Conservation (phyloP, 2,329 filamentous ascomycete species). For the Fusarium sp. region DNA sequence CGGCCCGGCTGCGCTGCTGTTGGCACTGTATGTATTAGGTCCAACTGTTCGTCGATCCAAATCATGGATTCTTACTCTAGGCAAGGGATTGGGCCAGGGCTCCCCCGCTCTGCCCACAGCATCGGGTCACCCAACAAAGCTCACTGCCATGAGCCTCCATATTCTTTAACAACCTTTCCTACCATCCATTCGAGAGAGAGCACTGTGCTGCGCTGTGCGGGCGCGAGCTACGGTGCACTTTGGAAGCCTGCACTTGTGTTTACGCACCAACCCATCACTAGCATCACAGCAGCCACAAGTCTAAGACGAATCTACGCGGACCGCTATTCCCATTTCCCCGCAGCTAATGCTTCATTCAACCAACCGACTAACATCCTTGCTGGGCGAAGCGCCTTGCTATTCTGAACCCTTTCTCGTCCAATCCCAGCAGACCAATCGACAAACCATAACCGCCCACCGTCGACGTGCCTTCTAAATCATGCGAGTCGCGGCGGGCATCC, state of each 20-base stretch:
- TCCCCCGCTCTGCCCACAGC: conserved; percentile 23
- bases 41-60: conserved; percentile 30
- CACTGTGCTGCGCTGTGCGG: background rate
- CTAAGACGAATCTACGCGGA: background rate
- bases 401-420: background rate
- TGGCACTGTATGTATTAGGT: conserved; percentile 21
- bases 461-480: background rate
- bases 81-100: conserved; percentile 21
- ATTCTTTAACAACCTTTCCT: background rate
- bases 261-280: background rate
- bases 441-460: background rate
- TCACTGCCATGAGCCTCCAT: conserved; percentile 5
- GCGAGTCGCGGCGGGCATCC: background rate
- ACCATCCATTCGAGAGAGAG: background rate
- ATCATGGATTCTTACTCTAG: conserved; percentile 15
- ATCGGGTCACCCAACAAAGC: conserved; percentile 24
- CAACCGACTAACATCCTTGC: conserved; percentile 3
- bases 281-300: background rate
- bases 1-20: conserved; percentile 4
- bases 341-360: background rate
- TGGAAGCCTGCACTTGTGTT: background rate
- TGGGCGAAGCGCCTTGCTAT: conserved; percentile 1
- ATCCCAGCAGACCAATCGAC: background rate
- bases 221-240: background rate
- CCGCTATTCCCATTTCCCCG: background rate